Evolutionary conservation across 306 rosid species (phyloP).

Genomic region (Ormosia emarginata): DNA sequence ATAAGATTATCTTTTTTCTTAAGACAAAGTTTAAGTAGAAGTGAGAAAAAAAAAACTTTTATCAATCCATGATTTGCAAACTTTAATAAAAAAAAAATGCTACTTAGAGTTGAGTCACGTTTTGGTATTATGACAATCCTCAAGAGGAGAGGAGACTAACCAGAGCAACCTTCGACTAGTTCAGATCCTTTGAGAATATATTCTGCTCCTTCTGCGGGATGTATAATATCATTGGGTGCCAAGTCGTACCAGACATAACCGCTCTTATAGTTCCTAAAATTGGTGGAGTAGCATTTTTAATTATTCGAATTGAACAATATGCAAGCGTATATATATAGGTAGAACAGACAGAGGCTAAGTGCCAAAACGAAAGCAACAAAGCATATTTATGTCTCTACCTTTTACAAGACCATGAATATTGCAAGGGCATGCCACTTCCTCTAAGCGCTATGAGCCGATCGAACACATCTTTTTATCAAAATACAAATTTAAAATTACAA

Average conservation of each 20-base stretch:
- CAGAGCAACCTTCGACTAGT: slow-evolving; percentile 54
- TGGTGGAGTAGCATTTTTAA: neutral
- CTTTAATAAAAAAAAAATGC: neutral
- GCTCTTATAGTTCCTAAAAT: slow-evolving; percentile 66
- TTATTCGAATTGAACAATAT: neutral
- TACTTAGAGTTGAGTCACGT: neutral
- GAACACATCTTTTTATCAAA: slow-evolving; percentile 47
- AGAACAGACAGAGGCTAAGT: neutral
- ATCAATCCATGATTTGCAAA: too few relatives aligned
- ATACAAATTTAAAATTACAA: neutral
- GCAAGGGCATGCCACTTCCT: slow-evolving; percentile 82
- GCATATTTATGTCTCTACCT: slow-evolving; percentile 37
- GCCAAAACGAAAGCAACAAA: neutral
- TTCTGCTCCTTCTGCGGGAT: slow-evolving; percentile 82
- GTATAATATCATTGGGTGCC: slow-evolving; percentile 56
- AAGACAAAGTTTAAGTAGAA: too few relatives aligned
- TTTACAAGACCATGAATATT: slow-evolving; percentile 92
- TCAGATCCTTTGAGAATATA: slow-evolving; percentile 87
- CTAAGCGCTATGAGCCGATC: slow-evolving; percentile 69
- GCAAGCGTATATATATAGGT: too few relatives aligned
- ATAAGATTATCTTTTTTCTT: too few relatives aligned
- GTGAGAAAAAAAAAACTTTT: too few relatives aligned
- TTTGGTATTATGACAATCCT: neutral
- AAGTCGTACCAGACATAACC: slow-evolving; percentile 92
- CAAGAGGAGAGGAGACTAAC: slow-evolving; percentile 3